A percentile compares a stretch with the other conserved stretches of the same genome.
phyloP scores from a whole-genome alignment of 2,329 filamentous ascomycete genomes.

The Chaetomium olivaceum region DNA sequence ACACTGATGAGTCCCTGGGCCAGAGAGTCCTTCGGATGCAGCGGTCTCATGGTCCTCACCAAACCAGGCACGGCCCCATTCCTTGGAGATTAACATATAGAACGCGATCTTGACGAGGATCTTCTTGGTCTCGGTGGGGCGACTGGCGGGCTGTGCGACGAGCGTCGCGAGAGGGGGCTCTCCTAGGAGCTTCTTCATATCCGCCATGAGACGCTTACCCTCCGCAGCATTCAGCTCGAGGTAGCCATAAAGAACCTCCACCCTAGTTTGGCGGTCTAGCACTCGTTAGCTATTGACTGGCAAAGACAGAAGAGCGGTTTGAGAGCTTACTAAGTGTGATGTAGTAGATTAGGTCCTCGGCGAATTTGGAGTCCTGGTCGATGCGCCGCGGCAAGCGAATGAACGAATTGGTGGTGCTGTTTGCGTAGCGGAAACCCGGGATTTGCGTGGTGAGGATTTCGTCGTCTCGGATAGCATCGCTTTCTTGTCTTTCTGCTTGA shows the following conservation, averaged over 20 bases:
- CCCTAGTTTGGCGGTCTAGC: constrained; percentile 21
- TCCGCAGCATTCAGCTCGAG: constrained; percentile 24
- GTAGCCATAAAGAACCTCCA: constrained; percentile 20
- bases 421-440: constrained; percentile 24
- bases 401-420: constrained; percentile 12
- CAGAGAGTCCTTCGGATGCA: constrained; percentile 21
- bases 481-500: constrained; percentile 18
- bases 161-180: constrained; percentile 13
- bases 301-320: not conserved
- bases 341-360: constrained; percentile 16
- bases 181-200: constrained; percentile 21
- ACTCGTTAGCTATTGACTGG: constrained; percentile 7
- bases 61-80: constrained; percentile 27
- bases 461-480: constrained; percentile 5
- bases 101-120: constrained; percentile 20
- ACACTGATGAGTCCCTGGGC: constrained; percentile 30
- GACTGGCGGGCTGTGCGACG: constrained; percentile 5
- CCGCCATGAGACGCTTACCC: constrained; percentile 22
- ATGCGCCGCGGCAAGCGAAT: constrained; percentile 22
- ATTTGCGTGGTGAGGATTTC: constrained; percentile 17
- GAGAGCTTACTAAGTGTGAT: constrained; percentile 27
- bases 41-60: constrained; percentile 12
- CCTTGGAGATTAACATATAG: constrained; percentile 21
- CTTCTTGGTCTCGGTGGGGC: constrained; percentile 18
- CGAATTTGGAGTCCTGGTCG: constrained; percentile 18